Percentiles rank a stretch among this genome's conserved stretches.
phyloP scores from a whole-genome alignment of 1,284 basidiomycete genomes.

The Malassezia sympodialis region DNA sequence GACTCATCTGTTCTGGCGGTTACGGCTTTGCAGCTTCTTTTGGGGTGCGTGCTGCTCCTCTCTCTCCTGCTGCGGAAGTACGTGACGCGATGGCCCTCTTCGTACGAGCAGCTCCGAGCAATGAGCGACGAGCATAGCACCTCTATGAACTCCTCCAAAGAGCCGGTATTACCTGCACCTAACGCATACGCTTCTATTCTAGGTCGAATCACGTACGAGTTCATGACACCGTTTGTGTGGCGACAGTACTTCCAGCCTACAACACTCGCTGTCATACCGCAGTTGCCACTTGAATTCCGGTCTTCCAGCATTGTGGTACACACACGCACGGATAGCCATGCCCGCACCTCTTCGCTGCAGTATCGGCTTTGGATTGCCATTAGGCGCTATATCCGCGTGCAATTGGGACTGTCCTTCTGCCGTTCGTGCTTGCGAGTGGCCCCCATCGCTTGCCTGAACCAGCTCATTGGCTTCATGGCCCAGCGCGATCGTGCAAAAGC shows the following conservation, averaged over 20 bases:
- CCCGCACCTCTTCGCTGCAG: conserved; percentile 31
- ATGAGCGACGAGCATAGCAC: background rate
- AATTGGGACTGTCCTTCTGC: conserved; percentile 49
- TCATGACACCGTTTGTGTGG: conserved; percentile 44
- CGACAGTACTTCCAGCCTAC: conserved; percentile 50
- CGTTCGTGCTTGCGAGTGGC: conserved; percentile 50
- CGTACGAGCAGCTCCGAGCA: background rate
- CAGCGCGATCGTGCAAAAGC: conserved; percentile 25
- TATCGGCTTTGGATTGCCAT: conserved; percentile 48
- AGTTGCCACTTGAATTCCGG: conserved; percentile 52
- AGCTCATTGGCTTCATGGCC: conserved; percentile 52
- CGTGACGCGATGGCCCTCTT: background rate
- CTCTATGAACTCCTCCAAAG: background rate
- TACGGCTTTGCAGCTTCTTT: conserved; percentile 1
- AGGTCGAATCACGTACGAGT: conserved; percentile 20
- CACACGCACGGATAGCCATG: background rate
- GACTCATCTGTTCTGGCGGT: background rate
- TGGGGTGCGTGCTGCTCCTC: conserved; percentile 19
- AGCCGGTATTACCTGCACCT: background rate
- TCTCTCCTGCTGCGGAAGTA: conserved; percentile 18
- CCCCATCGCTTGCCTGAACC: conserved; percentile 52
- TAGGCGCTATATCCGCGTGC: conserved; percentile 37
- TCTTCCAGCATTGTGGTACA: conserved; percentile 45
- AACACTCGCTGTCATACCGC: conserved; percentile 51
- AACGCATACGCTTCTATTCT: conserved; percentile 17